These are phyloP conservation scores for Serendipita indica DNA, from an alignment of 768 basidiomycete genomes.

Conservation along the genomic window DNA sequence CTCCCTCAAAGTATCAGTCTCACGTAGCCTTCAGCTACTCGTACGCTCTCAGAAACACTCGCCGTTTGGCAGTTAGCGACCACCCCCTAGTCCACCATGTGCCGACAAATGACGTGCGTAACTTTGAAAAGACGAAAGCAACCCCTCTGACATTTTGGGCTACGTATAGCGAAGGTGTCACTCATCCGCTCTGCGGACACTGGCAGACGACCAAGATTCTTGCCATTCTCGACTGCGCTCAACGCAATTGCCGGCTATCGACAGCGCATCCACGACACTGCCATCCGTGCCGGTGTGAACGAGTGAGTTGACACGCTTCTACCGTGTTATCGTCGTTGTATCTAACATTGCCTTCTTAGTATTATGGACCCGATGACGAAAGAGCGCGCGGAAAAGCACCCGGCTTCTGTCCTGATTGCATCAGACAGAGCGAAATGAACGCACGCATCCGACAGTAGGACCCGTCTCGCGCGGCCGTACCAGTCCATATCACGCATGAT, in stretches of 20 bases:
- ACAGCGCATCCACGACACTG: constrained; percentile 4
- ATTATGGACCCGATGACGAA: constrained; percentile 7
- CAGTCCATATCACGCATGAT: not conserved
- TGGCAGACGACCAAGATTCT: not conserved
- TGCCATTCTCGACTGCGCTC: constrained; percentile 2
- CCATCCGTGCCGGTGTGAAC: constrained; percentile 7
- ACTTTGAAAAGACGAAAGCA: too few relatives aligned
- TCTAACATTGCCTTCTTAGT: not conserved
- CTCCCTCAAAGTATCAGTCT: not conserved
- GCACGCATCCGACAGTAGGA: not conserved
- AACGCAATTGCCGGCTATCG: constrained; percentile 2
- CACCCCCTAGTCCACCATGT: not conserved
- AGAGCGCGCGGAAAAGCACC: not conserved
- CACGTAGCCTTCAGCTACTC: not conserved
- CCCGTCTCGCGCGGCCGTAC: not conserved
- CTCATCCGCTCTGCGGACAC: constrained; percentile 7
- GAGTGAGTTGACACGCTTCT: not conserved
- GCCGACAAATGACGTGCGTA: constrained; percentile 8
- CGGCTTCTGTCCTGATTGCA: constrained; percentile 5
- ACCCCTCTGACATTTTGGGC: not conserved
- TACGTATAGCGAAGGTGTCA: not conserved
- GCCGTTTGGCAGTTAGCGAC: too few relatives aligned
- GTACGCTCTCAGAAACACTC: not conserved
- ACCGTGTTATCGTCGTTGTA: not conserved
- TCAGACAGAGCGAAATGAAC: constrained; percentile 8